A percentile compares a stretch with the other conserved stretches of the same genome.
These are phyloP conservation scores for Xylaria acuta DNA, from an alignment of 495 filamentous ascomycete species.

Conservation along the genomic window DNA sequence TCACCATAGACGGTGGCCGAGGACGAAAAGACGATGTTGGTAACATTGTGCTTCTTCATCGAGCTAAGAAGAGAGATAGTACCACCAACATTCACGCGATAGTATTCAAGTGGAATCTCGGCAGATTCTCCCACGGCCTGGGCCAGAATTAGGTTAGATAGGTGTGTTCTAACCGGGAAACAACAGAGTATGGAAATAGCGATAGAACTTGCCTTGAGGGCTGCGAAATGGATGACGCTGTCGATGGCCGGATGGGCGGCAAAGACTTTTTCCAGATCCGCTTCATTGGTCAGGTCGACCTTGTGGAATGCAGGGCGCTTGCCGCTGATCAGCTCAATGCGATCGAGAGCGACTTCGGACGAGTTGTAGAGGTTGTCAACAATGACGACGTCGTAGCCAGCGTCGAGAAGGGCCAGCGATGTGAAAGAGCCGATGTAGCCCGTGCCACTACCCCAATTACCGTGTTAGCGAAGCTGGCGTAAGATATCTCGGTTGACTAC, in stretches of 20 bases:
- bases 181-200: conserved; percentile 15
- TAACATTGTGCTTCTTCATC: conserved; percentile 88
- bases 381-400: conserved; percentile 95
- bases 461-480: conserved; percentile 22
- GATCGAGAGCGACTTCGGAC: conserved; percentile 83
- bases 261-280: conserved; percentile 85
- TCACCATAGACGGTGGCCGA: conserved; percentile 91
- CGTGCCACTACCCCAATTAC: conserved; percentile 70
- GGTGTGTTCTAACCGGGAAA: conserved; percentile 1
- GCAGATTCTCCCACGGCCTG: conserved; percentile 95
- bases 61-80: conserved; percentile 84
- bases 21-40: conserved; percentile 97
- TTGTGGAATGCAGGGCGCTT: conserved; percentile 87
- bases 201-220: conserved; percentile 78
- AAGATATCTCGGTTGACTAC: neutral
- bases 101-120: conserved; percentile 97
- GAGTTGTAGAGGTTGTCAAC: conserved; percentile 97
- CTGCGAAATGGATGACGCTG: conserved; percentile 98
- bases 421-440: conserved; percentile 99
- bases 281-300: conserved; percentile 85
- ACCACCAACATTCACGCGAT: conserved; percentile 93
- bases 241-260: conserved; percentile 89
- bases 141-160: conserved; percentile 6
- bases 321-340: conserved; percentile 91
- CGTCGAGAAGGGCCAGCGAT: conserved; percentile 84